Base-by-base conservation (phyloP, 1,139 yeast genomes). In the Yamadazyma oceani region DNA sequence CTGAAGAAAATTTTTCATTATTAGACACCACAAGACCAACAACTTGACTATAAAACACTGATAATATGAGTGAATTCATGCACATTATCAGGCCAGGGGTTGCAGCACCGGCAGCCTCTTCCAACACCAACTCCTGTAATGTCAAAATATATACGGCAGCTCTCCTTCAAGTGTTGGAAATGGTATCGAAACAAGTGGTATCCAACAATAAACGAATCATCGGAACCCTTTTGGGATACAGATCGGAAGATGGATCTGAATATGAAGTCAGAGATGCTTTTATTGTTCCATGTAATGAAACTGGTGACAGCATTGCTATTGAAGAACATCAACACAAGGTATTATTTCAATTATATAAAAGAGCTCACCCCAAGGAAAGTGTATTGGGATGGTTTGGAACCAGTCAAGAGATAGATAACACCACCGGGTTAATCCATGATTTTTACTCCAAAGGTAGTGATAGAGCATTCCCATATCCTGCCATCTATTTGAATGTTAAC, bases 381-480 rank as follows among this genome's bases (percentile, higher is more conserved):
- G 85, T 88, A 39, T 75, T 88, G 41, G 96, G 96, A 40, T 88
- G 96, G 96, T 87, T 85, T 61, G 85, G 94, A 37, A 82, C 90
- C 25, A 66, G 78, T 30, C 53, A 49, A 34, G 75, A 73, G 48
- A 76, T 88, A 48, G 90, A 85, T 63, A 75, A 80, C 44, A 77
- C 84, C 57, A 80, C 94, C 17, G 86, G 87, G n/a, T 74, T 88
- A 50, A 81, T 88, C 54, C 96, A 88, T 58, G 94, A 85, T 56
- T 85, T 87, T 58, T 88, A 84, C 64, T 73, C 82, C 32, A 84
- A 82, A 60, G 78, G 77, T n/a, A 53, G 74, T 29, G 85, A 80
- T 54, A 77, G 86, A 45, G 82, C 89, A 5, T 77, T 62, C 57
- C 92, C 94, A 25, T 73, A 75, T 59, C 90, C 95, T 23, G 90